phyloP scores from a whole-genome alignment of 805 yeast genomes.

The Saturnispora ahearnii region DNA sequence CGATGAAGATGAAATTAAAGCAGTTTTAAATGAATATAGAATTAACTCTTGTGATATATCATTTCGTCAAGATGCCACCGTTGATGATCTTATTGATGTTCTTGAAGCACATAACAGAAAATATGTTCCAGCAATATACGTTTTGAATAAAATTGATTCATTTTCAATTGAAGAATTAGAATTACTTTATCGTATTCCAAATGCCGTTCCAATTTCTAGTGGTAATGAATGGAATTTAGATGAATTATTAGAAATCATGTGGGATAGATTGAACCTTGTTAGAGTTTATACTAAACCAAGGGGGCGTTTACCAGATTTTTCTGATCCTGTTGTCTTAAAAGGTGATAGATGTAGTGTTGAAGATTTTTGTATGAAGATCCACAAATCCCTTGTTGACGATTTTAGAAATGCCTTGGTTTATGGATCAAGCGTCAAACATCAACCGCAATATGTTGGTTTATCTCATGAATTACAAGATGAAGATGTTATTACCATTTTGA shows the following conservation, averaged over 20 bases:
- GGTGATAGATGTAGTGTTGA: conserved; percentile 76
- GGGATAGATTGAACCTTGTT: conserved; percentile 85
- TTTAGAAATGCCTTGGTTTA: conserved; percentile 88
- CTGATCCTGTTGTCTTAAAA: conserved; percentile 89
- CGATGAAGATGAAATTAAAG: conserved; percentile 87
- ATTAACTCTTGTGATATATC: conserved; percentile 95
- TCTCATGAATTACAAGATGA: conserved; percentile 82
- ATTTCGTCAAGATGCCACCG: conserved; percentile 94
- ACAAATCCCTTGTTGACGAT: conserved; percentile 87
- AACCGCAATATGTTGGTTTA: conserved; percentile 93
- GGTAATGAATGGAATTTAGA: conserved; percentile 97
- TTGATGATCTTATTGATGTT: conserved; percentile 92
- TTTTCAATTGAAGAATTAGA: conserved; percentile 91
- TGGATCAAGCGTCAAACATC: conserved; percentile 94
- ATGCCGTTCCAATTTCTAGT: conserved; percentile 94
- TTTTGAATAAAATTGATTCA: conserved; percentile 90
- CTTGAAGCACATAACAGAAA: conserved; percentile 84
- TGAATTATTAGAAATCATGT: conserved; percentile 88
- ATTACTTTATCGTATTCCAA: conserved; percentile 81
- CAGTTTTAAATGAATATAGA: conserved; percentile 92
- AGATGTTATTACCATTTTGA: conserved; percentile 92
- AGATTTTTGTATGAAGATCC: conserved; percentile 95
- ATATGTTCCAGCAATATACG: conserved; percentile 93
- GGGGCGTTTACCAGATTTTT: conserved; percentile 87
- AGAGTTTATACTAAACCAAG: conserved; percentile 97